phyloP scores from a whole-genome alignment of 2,329 filamentous ascomycete species.

The Daldinia sp. region DNA sequence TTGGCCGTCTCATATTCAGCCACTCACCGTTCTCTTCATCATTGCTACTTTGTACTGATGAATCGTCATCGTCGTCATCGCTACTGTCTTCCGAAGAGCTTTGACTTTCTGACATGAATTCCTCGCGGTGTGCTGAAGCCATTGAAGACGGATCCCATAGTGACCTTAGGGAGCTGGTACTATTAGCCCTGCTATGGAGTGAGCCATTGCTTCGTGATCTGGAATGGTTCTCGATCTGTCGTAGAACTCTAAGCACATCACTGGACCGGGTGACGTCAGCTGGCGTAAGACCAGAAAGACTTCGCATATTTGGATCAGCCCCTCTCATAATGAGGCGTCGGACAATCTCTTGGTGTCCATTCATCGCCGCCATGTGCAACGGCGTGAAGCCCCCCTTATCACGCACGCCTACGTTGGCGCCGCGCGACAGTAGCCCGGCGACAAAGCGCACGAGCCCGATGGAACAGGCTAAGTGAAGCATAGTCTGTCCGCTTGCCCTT shows the following conservation, averaged over 20 bases:
- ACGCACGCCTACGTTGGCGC: slow-evolving; percentile 79
- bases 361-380: slow-evolving; percentile 83
- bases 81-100: slow-evolving; percentile 56
- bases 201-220: slow-evolving; percentile 75
- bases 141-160: slow-evolving; percentile 70
- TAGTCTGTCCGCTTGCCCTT: slow-evolving; percentile 77
- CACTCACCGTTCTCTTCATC: slow-evolving; percentile 57
- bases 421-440: slow-evolving; percentile 79
- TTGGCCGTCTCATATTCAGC: slow-evolving; percentile 55
- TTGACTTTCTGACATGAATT: slow-evolving; percentile 59
- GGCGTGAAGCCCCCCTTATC: slow-evolving; percentile 86
- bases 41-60: slow-evolving; percentile 52
- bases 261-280: slow-evolving; percentile 77
- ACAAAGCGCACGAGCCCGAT: slow-evolving; percentile 81
- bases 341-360: slow-evolving; percentile 80
- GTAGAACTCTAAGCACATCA: slow-evolving; percentile 72
- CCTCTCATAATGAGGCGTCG: slow-evolving; percentile 78
- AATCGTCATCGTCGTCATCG: slow-evolving; percentile 51
- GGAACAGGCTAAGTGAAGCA: slow-evolving; percentile 83
- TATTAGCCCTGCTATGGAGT: slow-evolving; percentile 72
- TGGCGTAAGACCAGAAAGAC: slow-evolving; percentile 76
- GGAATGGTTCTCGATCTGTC: slow-evolving; percentile 70
- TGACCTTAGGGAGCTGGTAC: slow-evolving; percentile 74
- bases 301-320: slow-evolving; percentile 77
- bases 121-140: slow-evolving; percentile 48